phyloP scores from a whole-genome alignment of 179 eudicot species.

The Carnegiea gigantea region DNA sequence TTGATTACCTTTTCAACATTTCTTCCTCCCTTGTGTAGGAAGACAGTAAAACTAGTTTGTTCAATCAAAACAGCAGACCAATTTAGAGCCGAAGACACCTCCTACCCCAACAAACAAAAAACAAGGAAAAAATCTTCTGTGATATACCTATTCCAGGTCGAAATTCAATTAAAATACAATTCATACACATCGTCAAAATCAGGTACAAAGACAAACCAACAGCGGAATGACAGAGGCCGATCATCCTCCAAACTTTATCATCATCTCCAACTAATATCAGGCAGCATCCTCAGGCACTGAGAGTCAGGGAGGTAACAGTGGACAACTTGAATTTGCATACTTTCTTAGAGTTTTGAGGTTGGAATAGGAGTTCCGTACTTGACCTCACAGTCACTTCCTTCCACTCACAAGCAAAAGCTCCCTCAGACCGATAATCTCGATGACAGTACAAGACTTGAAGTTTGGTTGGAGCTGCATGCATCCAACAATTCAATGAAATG shows the following conservation, averaged over 20 bases:
- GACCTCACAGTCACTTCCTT: constrained; percentile 74
- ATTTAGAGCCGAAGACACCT: not conserved
- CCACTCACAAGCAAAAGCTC: constrained; percentile 67
- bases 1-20: not conserved
- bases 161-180: not conserved
- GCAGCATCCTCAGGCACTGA: constrained; percentile 57
- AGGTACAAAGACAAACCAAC: not conserved
- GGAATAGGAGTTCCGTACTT: constrained; percentile 68
- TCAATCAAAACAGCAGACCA: not conserved
- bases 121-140: not conserved
- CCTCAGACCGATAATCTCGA: constrained; percentile 80
- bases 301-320: constrained; percentile 56
- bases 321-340: constrained; percentile 70
- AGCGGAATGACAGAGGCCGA: not conserved
- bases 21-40: not conserved
- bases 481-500: constrained; percentile 6
- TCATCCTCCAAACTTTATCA: not conserved
- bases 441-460: constrained; percentile 69
- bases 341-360: constrained; percentile 52
- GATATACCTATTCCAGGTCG: not conserved
- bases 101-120: too few species aligned
- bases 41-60: not conserved
- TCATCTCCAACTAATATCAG: not conserved
- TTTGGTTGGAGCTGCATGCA: constrained; percentile 64
- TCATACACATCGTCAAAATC: not conserved